phyloP scores from a whole-genome alignment of 768 basidiomycete genomes.

The Russula sp. region DNA sequence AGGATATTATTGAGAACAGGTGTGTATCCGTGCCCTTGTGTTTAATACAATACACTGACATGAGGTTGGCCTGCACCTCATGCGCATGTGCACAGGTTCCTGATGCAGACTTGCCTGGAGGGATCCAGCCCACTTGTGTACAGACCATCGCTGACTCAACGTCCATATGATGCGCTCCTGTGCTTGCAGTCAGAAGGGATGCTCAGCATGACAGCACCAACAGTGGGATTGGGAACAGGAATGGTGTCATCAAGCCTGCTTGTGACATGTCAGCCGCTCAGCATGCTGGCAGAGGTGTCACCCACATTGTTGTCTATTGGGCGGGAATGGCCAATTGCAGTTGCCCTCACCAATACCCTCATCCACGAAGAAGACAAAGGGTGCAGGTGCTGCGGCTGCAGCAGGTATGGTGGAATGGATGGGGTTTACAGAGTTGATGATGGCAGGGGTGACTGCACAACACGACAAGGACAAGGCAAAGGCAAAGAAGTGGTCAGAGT shows the following conservation, averaged over 20 bases:
- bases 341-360: constrained; percentile 15
- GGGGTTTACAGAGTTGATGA: constrained; percentile 42
- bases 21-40: constrained; percentile 29
- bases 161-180: constrained; percentile 7
- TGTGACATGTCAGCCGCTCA: constrained; percentile 17
- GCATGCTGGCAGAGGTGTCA: constrained; percentile 17
- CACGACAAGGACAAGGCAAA: constrained; percentile 27
- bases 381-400: not conserved
- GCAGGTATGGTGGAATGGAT: constrained; percentile 25
- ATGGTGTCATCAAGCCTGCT: not conserved
- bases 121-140: constrained; percentile 45
- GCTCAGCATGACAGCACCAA: not conserved
- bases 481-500: constrained; percentile 40
- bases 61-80: not conserved
- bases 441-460: constrained; percentile 1
- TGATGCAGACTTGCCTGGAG: constrained; percentile 66
- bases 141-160: constrained; percentile 28
- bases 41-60: not conserved
- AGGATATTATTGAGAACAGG: constrained; percentile 73
- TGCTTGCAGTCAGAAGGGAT: constrained; percentile 19
- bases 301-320: constrained; percentile 6
- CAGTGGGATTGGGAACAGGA: not conserved
- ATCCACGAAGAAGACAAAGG: constrained; percentile 4
- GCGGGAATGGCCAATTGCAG: constrained; percentile 5
- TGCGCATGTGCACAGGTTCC: constrained; percentile 43